Percentiles rank a stretch among this genome's conserved stretches.
Evolutionary conservation across 805 yeast genomes (phyloP).

Genomic region (Clavispora santaluciae): DNA sequence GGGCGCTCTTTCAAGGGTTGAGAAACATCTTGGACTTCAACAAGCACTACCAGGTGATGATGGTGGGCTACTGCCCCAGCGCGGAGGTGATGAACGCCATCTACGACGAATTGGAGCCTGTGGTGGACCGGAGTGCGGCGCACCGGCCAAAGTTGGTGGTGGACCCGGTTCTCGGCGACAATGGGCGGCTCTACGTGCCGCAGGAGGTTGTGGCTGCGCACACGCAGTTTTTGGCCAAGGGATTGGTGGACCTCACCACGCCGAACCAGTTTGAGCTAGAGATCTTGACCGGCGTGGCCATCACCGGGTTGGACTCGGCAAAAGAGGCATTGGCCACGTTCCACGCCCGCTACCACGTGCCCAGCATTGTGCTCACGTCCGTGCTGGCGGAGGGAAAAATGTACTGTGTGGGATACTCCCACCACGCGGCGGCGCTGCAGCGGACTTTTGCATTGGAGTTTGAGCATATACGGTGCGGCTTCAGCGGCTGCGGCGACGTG

Average conservation of each 20-base stretch:
- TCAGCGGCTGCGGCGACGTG: slow-evolving; percentile 74
- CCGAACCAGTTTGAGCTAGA: slow-evolving; percentile 92
- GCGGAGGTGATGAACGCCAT: slow-evolving; percentile 48
- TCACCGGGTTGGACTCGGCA: slow-evolving; percentile 36
- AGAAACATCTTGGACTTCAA: slow-evolving; percentile 37
- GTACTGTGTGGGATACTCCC: slow-evolving; percentile 38
- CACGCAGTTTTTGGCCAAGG: slow-evolving; percentile 45
- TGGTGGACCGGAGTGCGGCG: slow-evolving; percentile 28
- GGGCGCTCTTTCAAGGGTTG: slow-evolving; percentile 53
- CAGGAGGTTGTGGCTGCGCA: slow-evolving; percentile 51
- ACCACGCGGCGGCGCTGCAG: slow-evolving; percentile 1
- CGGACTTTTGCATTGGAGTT: slow-evolving; percentile 36
- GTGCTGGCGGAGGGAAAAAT: slow-evolving; percentile 34
- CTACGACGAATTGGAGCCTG: slow-evolving; percentile 34
- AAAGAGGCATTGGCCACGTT: slow-evolving; percentile 38
- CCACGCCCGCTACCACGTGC: slow-evolving; percentile 40
- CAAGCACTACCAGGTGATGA: slow-evolving; percentile 51
- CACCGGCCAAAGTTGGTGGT: slow-evolving; percentile 53
- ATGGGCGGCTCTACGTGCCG: slow-evolving; percentile 74
- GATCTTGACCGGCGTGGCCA: slow-evolving; percentile 48
- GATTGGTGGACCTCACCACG: slow-evolving; percentile 60
- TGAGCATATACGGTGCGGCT: slow-evolving; percentile 50
- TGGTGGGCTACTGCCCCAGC: slow-evolving; percentile 79
- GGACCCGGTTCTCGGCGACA: slow-evolving; percentile 93
- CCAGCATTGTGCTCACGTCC: slow-evolving; percentile 57